Base-by-base conservation (phyloP, 345 rosid species). In the Boechera stricta region DNA sequence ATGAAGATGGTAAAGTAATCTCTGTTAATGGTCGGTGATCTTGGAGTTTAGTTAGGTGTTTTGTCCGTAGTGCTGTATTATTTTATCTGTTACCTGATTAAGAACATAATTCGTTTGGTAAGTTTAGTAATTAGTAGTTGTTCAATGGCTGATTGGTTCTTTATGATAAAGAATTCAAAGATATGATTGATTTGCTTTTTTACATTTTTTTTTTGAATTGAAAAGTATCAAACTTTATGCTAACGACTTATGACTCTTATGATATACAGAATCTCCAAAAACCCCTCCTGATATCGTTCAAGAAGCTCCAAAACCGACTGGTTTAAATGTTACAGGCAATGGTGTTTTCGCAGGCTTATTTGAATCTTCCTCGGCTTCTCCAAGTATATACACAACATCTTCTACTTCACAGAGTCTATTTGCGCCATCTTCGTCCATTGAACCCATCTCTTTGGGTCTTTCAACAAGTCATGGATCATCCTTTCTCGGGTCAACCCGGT, bases 361-460 rank as follows among this genome's bases (percentile, higher is more conserved):
- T 59, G 81, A 90, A 32, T 68, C 86, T 55, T 73, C 89, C 5
- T 60, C 91, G 10, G 32, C 83, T 28, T 47, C 77, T 26, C 75
- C 86, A 12, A 79, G 83, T 36, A 77, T 81, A 81, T 54, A 76
- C 74, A 69, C 82, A 64, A 59, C 85, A 5, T 61, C 89, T 3
- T 79, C 87, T 82, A 7, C 83, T 77, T 77, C 76, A 11, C 72
- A 2, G 54, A 71, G 61, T 56, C 65, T 81, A 79, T 48, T 75
- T 41, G 76, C 83, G 66, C 73, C 84, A 4, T 69, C 87, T 10
- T 32, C 85, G 38, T 69, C 82, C 10, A 45, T 84, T 0, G 95
- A 89, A 77, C 89, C 92, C 2, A 86, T 93, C 24, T 87, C 92
- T 0, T 92, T 92, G 3, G 87, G 97, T 52, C 90, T 92, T 24